A percentile compares a stretch with the other conserved stretches of the same genome.
Evolutionary conservation across 345 rosid species (phyloP).

Genomic region (Sisymbrium irio): DNA sequence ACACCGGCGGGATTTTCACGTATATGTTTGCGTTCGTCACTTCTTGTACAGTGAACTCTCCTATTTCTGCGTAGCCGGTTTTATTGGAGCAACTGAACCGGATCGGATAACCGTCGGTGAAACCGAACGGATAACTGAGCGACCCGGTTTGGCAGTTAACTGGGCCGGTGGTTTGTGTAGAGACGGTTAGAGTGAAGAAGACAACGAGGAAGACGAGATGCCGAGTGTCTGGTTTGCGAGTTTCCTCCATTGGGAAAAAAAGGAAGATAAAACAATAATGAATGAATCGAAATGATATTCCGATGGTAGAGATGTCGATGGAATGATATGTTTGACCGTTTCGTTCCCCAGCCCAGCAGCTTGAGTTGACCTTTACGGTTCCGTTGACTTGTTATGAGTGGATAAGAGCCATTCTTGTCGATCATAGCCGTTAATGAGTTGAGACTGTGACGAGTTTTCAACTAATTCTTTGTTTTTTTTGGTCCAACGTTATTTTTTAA

Average conservation of each 20-base stretch:
- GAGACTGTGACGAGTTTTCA: not conserved
- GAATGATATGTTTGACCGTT: not conserved
- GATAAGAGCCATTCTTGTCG: not conserved
- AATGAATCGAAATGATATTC: not conserved
- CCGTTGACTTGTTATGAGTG: not conserved
- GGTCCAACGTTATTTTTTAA: not conserved
- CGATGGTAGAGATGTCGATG: not conserved
- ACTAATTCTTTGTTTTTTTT: not conserved
- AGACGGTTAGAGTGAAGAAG: not conserved
- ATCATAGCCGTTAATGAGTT: not conserved
- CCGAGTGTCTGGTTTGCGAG: not conserved
- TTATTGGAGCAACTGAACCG: not conserved
- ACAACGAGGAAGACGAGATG: not conserved
- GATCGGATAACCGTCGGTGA: conserved; percentile 50
- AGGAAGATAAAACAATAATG: not conserved
- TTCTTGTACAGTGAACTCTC: not conserved
- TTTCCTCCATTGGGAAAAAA: not conserved
- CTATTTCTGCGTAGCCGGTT: not conserved
- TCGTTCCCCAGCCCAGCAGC: not conserved
- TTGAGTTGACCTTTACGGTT: not conserved
- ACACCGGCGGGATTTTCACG: not conserved
- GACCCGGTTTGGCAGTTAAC: conserved; percentile 33
- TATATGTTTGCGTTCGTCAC: not conserved
- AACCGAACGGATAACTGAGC: conserved; percentile 61
- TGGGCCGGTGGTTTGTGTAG: not conserved